Evolutionary conservation across 192 early-diverging fungal genomes (phyloP), one percentile per base, ranked within the genome.

Genomic region (Chytriomyces sp.): DNA sequence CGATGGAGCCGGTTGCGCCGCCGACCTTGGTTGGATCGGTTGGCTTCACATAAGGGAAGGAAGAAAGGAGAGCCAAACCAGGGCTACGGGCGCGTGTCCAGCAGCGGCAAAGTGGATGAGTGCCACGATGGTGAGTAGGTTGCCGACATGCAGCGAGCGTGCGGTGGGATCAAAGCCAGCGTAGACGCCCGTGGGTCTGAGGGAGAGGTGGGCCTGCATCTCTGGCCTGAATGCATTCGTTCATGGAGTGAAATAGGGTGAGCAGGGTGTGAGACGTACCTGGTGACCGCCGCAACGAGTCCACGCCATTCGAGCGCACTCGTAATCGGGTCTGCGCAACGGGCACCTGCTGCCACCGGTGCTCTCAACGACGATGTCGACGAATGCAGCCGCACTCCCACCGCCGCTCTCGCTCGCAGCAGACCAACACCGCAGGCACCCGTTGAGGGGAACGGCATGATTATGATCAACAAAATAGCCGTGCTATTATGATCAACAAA

Each of bases 161-260:
- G 96, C 96, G 0, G 94, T 98, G 10, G 96, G 96, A 74, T 98
- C 96, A 31, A 98, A 89, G 39, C 96, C 96, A 75, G 90, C 90
- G 76, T 98, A 98, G 32, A 96, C 75, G 8, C 68, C 49, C 0
- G 75, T 64, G n/a, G 28, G 17, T 5, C 14, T 37, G 10, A 5
- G 8, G 26, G 57, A 28, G 22, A 73, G 40, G 38, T 57, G 65
- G 59, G 52, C 3, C 38, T 44, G 31, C 57, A 78, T 6, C 8
- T 39, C 7, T 39, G 70, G 52, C 72, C 31, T 28, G n/a, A 19
- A 40, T 17, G n/a, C 19, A 30, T 12, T 17, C 12, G 61, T 38
- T 10, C 5, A 36, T 2, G n/a, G 39, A 25, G 38, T 28, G 31
- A 58, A 58, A 28, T 4, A 14, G 31, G 28, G 28, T 12, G 17